A percentile compares a stretch with the other conserved stretches of the same genome.
Evolutionary conservation across 2,329 filamentous ascomycete species (phyloP).

Genomic region (Hymenoscyphus fraxineus): DNA sequence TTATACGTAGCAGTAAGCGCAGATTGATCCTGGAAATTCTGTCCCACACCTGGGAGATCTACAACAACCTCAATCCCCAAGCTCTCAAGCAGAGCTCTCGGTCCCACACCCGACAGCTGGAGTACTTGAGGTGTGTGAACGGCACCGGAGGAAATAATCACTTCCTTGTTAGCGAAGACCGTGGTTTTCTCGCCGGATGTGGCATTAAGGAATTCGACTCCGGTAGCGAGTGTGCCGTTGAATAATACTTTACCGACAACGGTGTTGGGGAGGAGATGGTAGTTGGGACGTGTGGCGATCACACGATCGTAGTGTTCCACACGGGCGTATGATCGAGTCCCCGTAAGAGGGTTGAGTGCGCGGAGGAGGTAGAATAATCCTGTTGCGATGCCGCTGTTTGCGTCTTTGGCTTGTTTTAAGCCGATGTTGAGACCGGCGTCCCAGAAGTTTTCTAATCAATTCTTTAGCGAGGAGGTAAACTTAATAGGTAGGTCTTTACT

Average conservation of each 20-base stretch:
- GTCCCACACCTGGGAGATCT: constrained; percentile 41
- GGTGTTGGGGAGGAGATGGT: constrained; percentile 53
- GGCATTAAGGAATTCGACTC: constrained; percentile 10
- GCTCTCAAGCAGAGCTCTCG: constrained; percentile 30
- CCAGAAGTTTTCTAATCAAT: constrained; percentile 15
- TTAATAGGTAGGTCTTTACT: background rate
- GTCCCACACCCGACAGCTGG: constrained; percentile 30
- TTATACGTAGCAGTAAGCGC: constrained; percentile 13
- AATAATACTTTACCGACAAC: constrained; percentile 49
- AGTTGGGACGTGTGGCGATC: constrained; percentile 39
- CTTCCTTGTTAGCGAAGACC: constrained; percentile 33
- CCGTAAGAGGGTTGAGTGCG: constrained; percentile 14
- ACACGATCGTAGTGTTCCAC: constrained; percentile 39
- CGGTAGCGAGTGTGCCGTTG: background rate
- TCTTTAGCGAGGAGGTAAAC: background rate
- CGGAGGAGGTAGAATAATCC: constrained; percentile 17
- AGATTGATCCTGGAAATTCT: constrained; percentile 36
- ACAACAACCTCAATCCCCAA: constrained; percentile 36
- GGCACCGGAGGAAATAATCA: constrained; percentile 37
- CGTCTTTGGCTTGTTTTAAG: constrained; percentile 9
- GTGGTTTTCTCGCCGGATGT: background rate
- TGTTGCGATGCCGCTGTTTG: constrained; percentile 11
- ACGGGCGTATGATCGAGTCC: constrained; percentile 38
- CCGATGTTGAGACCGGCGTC: constrained; percentile 7
- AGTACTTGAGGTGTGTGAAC: constrained; percentile 27